These are phyloP conservation scores for Lippia alba DNA, from an alignment of 305 asterid species.

Conservation along the genomic window DNA sequence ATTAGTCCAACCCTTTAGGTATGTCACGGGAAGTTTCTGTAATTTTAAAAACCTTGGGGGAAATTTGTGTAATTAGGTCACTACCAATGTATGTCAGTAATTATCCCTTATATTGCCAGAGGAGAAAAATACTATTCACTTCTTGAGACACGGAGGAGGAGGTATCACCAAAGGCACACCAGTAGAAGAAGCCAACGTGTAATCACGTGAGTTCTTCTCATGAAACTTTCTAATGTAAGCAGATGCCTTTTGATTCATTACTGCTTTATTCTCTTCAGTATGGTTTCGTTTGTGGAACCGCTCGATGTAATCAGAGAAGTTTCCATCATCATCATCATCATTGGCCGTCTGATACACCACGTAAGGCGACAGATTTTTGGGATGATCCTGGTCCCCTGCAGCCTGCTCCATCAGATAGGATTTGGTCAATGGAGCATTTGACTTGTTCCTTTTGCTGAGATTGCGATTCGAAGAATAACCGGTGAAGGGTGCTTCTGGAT, in stretches of 20 bases:
- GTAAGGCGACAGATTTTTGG: not conserved
- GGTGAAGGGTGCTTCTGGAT: constrained; percentile 12
- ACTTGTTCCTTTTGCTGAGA: constrained; percentile 27
- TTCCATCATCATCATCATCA: constrained; percentile 17
- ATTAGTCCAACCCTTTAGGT: too few species aligned
- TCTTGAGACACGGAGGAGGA: constrained; percentile 15
- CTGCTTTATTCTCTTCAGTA: constrained; percentile 7
- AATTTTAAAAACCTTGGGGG: too few species aligned
- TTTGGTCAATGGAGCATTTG: constrained; percentile 17
- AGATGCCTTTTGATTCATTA: constrained; percentile 18
- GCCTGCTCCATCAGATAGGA: constrained; percentile 31
- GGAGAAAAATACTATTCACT: not conserved
- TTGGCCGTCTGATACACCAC: not conserved
- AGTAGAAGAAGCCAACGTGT: constrained; percentile 10
- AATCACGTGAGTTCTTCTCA: constrained; percentile 31
- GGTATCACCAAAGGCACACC: constrained; percentile 22
- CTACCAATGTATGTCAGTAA: too few species aligned
- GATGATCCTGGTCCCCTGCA: constrained; percentile 10
- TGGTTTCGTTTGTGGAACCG: constrained; percentile 30
- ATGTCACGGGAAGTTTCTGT: too few species aligned
- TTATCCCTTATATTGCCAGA: too few species aligned
- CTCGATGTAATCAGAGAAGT: constrained; percentile 36
- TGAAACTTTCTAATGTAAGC: constrained; percentile 40
- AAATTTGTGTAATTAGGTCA: too few species aligned
- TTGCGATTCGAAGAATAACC: constrained; percentile 11